phyloP scores from a whole-genome alignment of 441 rosid genomes.

The Lepidium campestre region DNA sequence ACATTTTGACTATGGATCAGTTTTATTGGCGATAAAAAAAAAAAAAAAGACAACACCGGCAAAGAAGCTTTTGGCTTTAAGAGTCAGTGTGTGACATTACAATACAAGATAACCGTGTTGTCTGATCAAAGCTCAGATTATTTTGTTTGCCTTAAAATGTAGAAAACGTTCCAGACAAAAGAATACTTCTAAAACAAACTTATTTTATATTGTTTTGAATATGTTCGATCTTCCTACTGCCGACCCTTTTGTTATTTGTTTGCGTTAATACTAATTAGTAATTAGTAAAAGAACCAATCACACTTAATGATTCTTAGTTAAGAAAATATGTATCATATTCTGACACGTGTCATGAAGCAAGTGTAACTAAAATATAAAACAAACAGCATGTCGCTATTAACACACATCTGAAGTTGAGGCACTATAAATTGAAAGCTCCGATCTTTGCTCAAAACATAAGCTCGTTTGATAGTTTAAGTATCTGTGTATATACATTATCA shows the following conservation, averaged over 20 bases:
- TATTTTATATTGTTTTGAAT: not conserved
- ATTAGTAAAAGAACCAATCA: constrained; percentile 15
- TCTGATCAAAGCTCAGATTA: too few species aligned
- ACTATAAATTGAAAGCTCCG: constrained; percentile 16
- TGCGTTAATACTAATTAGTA: not conserved
- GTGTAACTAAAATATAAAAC: constrained; percentile 1
- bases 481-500: not conserved
- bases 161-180: not conserved
- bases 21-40: too few species aligned
- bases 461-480: not conserved
- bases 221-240: not conserved
- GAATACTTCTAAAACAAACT: not conserved
- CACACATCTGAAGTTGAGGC: not conserved
- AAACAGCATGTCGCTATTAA: constrained; percentile 1
- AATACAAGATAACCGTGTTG: not conserved
- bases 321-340: not conserved
- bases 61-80: not conserved
- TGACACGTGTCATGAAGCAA: constrained; percentile 19
- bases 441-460: constrained; percentile 12
- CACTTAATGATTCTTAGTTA: not conserved
- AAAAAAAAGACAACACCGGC: too few species aligned
- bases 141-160: too few species aligned
- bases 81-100: not conserved
- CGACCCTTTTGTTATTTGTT: not conserved
- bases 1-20: too few species aligned